These are phyloP conservation scores for Lojkania enalia DNA, from an alignment of 2,329 filamentous ascomycete species.

Conservation along the genomic window DNA sequence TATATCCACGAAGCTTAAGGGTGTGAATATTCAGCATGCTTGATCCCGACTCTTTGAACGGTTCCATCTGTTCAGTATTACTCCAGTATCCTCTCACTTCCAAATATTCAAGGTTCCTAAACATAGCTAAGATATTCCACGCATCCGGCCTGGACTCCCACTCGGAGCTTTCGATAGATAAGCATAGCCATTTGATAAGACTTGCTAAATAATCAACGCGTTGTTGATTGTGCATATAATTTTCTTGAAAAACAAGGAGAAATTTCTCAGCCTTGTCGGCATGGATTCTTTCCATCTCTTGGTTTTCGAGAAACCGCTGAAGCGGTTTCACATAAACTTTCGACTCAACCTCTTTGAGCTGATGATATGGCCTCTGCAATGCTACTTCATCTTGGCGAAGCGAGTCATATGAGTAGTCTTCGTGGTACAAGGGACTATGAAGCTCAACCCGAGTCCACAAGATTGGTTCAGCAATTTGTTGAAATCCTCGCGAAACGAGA, in stretches of 20 bases:
- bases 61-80: not conserved
- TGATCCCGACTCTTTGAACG: not conserved
- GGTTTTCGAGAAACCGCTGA: too few species aligned
- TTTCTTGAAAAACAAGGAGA: too few species aligned
- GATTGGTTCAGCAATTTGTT: conserved; percentile 11
- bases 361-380: conserved; percentile 11
- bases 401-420: conserved; percentile 2
- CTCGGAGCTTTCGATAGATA: conserved; percentile 9
- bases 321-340: too few species aligned
- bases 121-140: conserved; percentile 14
- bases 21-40: conserved; percentile 10
- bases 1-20: conserved; percentile 16
- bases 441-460: conserved; percentile 15
- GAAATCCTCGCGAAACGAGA: conserved; percentile 6
- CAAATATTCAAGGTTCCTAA: conserved; percentile 17
- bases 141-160: too few species aligned
- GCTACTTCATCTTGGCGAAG: conserved; percentile 3
- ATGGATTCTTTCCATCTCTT: too few species aligned
- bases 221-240: too few species aligned
- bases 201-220: conserved; percentile 5
- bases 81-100: conserved; percentile 13
- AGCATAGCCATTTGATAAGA: conserved; percentile 12
- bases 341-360: too few species aligned
- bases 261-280: too few species aligned
- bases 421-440: conserved; percentile 10